phyloP scores from a whole-genome alignment of 2,329 filamentous ascomycete species.

The Colletotrichum somersetense region DNA sequence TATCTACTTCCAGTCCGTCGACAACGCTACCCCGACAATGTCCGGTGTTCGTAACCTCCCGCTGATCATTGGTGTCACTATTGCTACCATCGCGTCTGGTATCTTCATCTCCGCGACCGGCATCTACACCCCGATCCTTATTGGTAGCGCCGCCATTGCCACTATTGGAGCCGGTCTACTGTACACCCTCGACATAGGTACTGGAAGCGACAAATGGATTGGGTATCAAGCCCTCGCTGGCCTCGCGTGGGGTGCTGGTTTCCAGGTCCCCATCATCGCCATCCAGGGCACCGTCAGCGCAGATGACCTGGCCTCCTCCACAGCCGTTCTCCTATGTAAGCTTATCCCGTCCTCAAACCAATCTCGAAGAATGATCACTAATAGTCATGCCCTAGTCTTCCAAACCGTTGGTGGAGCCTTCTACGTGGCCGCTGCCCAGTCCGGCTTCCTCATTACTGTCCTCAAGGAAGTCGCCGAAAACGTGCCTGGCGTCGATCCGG shows the following conservation, averaged over 20 bases:
- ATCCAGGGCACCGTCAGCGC: constrained; percentile 57
- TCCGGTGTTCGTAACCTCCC: constrained; percentile 61
- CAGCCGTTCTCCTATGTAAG: constrained; percentile 59
- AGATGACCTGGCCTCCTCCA: constrained; percentile 60
- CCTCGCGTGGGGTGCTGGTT: constrained; percentile 58
- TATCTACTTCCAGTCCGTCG: constrained; percentile 61
- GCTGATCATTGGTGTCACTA: constrained; percentile 57
- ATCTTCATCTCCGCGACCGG: constrained; percentile 55
- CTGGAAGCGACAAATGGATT: constrained; percentile 60
- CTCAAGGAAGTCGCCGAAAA: constrained; percentile 50
- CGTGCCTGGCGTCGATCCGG: constrained; percentile 54
- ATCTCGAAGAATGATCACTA: neutral
- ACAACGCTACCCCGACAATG: constrained; percentile 54
- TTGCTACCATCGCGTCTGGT: constrained; percentile 57
- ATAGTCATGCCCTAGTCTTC: constrained; percentile 51
- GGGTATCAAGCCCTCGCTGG: constrained; percentile 66
- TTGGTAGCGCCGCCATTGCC: constrained; percentile 59
- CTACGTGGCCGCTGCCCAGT: constrained; percentile 62
- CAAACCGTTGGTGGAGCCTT: constrained; percentile 65
- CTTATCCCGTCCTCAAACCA: constrained; percentile 14
- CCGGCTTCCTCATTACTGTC: constrained; percentile 61
- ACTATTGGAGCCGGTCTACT: constrained; percentile 58
- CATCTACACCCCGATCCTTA: constrained; percentile 59
- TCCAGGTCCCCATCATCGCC: constrained; percentile 65
- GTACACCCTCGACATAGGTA: constrained; percentile 56